phyloP scores from a whole-genome alignment of 257 asterid species.

The Scutellaria minor region DNA sequence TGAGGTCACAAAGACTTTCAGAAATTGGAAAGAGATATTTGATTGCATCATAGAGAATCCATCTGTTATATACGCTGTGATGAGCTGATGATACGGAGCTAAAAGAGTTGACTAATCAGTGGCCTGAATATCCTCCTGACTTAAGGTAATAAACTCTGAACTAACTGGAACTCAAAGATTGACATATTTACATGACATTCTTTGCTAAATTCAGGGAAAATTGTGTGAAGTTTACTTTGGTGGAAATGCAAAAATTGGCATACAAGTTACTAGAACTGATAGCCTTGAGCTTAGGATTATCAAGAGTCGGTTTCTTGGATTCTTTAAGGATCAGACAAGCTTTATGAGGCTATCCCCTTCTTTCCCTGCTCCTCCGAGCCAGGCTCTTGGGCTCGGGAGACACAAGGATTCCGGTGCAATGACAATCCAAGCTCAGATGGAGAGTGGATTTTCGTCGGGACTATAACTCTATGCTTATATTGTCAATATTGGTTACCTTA shows the following conservation, averaged over 20 bases:
- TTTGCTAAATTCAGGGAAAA: conserved; percentile 46
- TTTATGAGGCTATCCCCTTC: too few species aligned
- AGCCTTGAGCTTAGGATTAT: conserved; percentile 39
- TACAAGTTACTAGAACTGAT: conserved; percentile 59
- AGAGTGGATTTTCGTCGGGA: too few species aligned
- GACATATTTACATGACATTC: too few species aligned
- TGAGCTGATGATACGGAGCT: conserved; percentile 48
- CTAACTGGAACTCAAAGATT: neutral
- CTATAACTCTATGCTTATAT: too few species aligned
- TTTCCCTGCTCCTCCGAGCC: too few species aligned
- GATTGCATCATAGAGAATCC: conserved; percentile 57
- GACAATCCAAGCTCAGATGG: too few species aligned
- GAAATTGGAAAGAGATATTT: conserved; percentile 78
- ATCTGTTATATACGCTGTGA: conserved; percentile 46
- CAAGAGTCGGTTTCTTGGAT: too few species aligned
- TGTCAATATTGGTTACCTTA: too few species aligned
- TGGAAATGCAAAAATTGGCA: conserved; percentile 51
- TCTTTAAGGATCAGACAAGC: too few species aligned
- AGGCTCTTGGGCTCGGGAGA: too few species aligned
- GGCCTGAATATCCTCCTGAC: conserved; percentile 59
- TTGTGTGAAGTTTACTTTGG: conserved; percentile 54
- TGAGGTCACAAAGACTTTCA: conserved; percentile 64
- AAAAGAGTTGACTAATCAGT: conserved; percentile 43
- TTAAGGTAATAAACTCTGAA: conserved; percentile 39
- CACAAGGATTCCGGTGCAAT: too few species aligned